These are phyloP conservation scores for Cylindrodendrum hubeiense DNA, from an alignment of 2,329 filamentous ascomycete genomes.

Conservation along the genomic window DNA sequence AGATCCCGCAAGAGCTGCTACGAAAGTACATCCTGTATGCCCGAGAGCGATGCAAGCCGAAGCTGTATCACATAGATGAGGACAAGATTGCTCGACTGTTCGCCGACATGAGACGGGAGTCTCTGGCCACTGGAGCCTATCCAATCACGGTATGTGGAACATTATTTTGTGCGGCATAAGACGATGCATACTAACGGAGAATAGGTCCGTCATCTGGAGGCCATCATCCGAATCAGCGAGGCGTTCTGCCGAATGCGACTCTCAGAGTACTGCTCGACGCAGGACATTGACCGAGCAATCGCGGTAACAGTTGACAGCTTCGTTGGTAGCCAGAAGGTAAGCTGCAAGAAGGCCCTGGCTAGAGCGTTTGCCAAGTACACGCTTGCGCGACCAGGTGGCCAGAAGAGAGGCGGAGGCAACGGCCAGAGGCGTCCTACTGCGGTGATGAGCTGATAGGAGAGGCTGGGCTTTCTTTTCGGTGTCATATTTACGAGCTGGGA, in stretches of 20 bases:
- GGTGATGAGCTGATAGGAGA: constrained; percentile 41
- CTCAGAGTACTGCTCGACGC: constrained; percentile 91
- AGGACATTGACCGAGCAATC: constrained; percentile 97
- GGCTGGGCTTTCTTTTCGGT: neutral
- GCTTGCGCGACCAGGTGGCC: constrained; percentile 62
- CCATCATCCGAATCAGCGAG: constrained; percentile 95
- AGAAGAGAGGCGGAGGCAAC: constrained; percentile 38
- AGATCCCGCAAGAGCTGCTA: constrained; percentile 90
- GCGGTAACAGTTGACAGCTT: constrained; percentile 97
- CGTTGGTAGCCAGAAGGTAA: constrained; percentile 95
- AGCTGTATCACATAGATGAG: constrained; percentile 97
- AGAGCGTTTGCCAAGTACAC: constrained; percentile 97
- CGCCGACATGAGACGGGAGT: constrained; percentile 95
- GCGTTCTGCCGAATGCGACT: constrained; percentile 97
- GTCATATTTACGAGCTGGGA: neutral
- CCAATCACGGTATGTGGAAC: constrained; percentile 90
- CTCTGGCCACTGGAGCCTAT: constrained; percentile 92
- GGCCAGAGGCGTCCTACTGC: constrained; percentile 46
- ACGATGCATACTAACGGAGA: constrained; percentile 31
- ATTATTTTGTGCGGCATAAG: neutral
- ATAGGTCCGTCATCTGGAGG: constrained; percentile 95
- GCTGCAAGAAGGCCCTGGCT: constrained; percentile 95
- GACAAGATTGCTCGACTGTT: constrained; percentile 96
- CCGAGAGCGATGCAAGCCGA: constrained; percentile 87
- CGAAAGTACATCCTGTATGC: constrained; percentile 98